These are phyloP conservation scores for Boletus eberwhitei DNA, from an alignment of 768 basidiomycete species.

Conservation along the genomic window DNA sequence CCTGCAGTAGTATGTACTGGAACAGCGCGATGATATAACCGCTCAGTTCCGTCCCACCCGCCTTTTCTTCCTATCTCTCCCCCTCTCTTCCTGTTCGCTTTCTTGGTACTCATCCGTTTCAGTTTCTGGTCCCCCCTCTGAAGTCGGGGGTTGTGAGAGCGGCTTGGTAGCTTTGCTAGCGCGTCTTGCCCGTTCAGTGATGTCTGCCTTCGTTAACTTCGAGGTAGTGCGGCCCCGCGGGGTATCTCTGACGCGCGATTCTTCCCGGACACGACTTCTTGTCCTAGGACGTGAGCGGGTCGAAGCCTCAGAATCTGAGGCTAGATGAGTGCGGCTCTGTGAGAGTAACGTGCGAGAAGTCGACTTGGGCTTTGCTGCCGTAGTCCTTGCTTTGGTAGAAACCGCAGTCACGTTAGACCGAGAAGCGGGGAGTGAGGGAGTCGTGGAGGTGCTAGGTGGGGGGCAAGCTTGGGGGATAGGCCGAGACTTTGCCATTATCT, in stretches of 20 bases:
- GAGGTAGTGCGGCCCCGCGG: slow-evolving; percentile 5
- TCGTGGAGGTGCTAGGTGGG: slow-evolving; percentile 6
- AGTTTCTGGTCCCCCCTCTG: slow-evolving; percentile 10
- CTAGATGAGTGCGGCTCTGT: slow-evolving; percentile 13
- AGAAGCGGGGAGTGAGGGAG: not conserved
- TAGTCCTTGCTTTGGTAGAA: slow-evolving; percentile 1
- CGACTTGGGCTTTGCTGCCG: slow-evolving; percentile 10
- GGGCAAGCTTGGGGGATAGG: slow-evolving; percentile 8
- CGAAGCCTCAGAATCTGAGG: slow-evolving; percentile 26
- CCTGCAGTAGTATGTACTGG: not conserved
- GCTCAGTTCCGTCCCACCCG: slow-evolving; percentile 16
- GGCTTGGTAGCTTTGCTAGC: not conserved
- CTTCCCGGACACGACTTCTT: slow-evolving; percentile 22
- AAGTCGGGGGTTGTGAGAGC: not conserved
- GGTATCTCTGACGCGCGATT: slow-evolving; percentile 14
- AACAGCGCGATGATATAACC: not conserved
- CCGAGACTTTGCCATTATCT: slow-evolving; percentile 10
- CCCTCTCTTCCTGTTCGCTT: slow-evolving; percentile 15
- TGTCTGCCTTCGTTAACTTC: slow-evolving; percentile 4
- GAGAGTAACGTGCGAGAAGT: slow-evolving; percentile 20
- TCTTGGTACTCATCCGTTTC: slow-evolving; percentile 6
- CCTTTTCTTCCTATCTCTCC: slow-evolving; percentile 30
- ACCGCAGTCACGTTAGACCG: not conserved
- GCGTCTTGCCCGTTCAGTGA: slow-evolving; percentile 4
- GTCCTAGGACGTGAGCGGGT: slow-evolving; percentile 20